Evolutionary conservation across 2,329 filamentous ascomycete genomes (phyloP).

Genomic region (Fusarium denticulatum): DNA sequence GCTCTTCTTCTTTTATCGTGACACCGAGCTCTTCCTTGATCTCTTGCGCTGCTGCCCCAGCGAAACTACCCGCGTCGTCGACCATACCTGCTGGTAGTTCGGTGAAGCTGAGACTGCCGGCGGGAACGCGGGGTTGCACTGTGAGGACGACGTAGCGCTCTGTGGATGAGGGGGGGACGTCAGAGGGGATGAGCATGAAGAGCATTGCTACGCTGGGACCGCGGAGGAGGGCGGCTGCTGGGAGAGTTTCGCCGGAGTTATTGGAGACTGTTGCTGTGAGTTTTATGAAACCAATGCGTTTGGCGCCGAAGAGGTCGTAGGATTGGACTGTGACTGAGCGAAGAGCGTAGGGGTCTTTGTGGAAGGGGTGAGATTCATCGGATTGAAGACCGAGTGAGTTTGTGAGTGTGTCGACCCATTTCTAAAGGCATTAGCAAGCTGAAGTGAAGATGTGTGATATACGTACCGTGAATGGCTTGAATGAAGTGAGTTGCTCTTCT

Average conservation of each 20-base stretch:
- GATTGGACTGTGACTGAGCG: slow-evolving; percentile 62
- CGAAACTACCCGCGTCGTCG: slow-evolving; percentile 63
- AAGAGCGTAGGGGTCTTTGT: slow-evolving; percentile 62
- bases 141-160: slow-evolving; percentile 69
- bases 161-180: slow-evolving; percentile 49
- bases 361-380: slow-evolving; percentile 60
- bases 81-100: slow-evolving; percentile 70
- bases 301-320: slow-evolving; percentile 60
- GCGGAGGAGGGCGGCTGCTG: slow-evolving; percentile 65
- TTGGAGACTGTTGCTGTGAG: slow-evolving; percentile 61
- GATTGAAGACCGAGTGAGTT: slow-evolving; percentile 59
- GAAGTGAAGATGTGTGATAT: neutral
- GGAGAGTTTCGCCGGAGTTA: slow-evolving; percentile 58
- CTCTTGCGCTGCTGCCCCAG: slow-evolving; percentile 67
- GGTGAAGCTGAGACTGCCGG: slow-evolving; percentile 63
- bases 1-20: slow-evolving; percentile 57
- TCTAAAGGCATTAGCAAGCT: slow-evolving; percentile 45
- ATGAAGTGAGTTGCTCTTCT: slow-evolving; percentile 56
- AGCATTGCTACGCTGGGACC: slow-evolving; percentile 71
- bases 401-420: slow-evolving; percentile 60
- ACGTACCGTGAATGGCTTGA: slow-evolving; percentile 55
- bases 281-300: slow-evolving; percentile 66
- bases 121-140: slow-evolving; percentile 67
- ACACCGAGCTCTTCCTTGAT: slow-evolving; percentile 69
- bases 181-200: slow-evolving; percentile 64